These are phyloP conservation scores for Schwanniomyces pseudopolymorphus DNA, from an alignment of 805 yeast species.

Conservation along the genomic window DNA sequence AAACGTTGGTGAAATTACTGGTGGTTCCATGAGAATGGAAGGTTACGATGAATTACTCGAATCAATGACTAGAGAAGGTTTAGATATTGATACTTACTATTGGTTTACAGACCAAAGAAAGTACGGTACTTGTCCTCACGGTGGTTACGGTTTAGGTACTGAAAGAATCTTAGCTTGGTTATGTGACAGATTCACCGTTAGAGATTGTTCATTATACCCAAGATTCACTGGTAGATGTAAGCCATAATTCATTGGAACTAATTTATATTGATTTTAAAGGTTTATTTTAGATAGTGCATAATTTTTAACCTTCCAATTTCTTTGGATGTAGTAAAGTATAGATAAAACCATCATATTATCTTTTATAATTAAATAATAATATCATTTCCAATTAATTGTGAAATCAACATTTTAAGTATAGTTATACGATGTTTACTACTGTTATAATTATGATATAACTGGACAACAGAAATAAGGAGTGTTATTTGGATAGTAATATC, in stretches of 20 bases:
- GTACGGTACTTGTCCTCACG: slow-evolving; percentile 98
- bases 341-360: too few species aligned
- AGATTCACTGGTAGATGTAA: slow-evolving; percentile 97
- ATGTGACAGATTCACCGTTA: slow-evolving; percentile 95
- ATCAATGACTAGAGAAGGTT: slow-evolving; percentile 91
- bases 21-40: slow-evolving; percentile 98
- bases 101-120: slow-evolving; percentile 96
- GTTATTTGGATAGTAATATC: too few species aligned
- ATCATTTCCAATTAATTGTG: too few species aligned
- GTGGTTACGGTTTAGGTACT: slow-evolving; percentile 98
- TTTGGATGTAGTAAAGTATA: not conserved
- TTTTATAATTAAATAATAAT: too few species aligned
- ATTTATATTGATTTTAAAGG: not conserved
- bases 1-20: slow-evolving; percentile 97
- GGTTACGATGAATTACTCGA: slow-evolving; percentile 78
- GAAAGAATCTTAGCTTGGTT: slow-evolving; percentile 98
- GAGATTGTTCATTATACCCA: slow-evolving; percentile 97
- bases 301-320: not conserved
- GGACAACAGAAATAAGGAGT: too few species aligned
- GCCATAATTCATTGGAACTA: slow-evolving; percentile 53
- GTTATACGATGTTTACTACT: too few species aligned
- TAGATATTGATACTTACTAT: slow-evolving; percentile 80
- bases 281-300: not conserved
- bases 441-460: too few species aligned
- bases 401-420: too few species aligned